Evolutionary conservation across 192 early-diverging fungal species (phyloP).

Genomic region (Coemansia sp.): DNA sequence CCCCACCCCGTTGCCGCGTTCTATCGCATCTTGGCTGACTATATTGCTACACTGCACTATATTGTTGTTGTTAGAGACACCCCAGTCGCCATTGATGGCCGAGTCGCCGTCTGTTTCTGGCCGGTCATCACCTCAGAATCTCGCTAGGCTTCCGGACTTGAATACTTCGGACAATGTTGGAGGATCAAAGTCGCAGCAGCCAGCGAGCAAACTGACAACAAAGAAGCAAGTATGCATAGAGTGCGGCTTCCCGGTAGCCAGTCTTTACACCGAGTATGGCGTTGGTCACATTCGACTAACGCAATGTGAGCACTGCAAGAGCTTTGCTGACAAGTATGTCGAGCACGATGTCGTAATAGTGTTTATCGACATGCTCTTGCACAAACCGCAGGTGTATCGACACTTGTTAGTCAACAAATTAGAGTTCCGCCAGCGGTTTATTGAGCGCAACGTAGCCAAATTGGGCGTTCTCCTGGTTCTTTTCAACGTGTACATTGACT

Average conservation of each 20-base stretch:
- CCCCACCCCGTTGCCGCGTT: background rate
- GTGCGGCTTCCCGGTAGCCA: conserved; percentile 66
- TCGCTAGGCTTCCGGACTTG: background rate
- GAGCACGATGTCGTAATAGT: conserved; percentile 86
- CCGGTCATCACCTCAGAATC: conserved; percentile 12
- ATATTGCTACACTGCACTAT: background rate
- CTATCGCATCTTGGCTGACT: background rate
- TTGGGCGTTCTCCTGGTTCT: conserved; percentile 77
- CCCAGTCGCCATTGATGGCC: conserved; percentile 46
- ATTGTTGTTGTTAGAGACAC: conserved; percentile 24
- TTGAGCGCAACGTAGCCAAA: conserved; percentile 68
- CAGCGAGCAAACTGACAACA: background rate
- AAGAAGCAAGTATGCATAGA: conserved; percentile 64
- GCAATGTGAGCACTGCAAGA: conserved; percentile 72
- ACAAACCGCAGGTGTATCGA: conserved; percentile 82
- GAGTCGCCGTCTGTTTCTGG: conserved; percentile 22
- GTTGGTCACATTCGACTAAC: conserved; percentile 81
- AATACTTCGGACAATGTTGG: background rate
- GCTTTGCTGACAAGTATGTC: conserved; percentile 90
- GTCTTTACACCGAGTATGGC: conserved; percentile 80
- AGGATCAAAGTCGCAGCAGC: background rate
- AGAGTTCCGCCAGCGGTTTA: conserved; percentile 47
- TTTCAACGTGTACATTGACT: conserved; percentile 93
- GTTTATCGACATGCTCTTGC: conserved; percentile 90
- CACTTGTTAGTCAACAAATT: conserved; percentile 84